phyloP scores from a whole-genome alignment of 305 asterid genomes.

The Plantago lanceolata region DNA sequence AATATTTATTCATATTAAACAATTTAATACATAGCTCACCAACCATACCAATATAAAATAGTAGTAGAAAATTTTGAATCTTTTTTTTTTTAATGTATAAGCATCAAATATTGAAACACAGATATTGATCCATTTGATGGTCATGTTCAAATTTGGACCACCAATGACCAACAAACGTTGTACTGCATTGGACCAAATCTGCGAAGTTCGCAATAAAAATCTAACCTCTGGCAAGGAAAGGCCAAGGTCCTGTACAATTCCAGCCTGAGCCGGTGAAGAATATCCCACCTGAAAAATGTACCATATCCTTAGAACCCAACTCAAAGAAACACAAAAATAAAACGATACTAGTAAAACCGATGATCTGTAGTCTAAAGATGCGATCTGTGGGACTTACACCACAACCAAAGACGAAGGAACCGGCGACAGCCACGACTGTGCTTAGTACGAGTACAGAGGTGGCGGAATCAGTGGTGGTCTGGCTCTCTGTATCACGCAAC shows the following conservation, averaged over 20 bases:
- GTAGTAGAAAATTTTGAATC: not conserved
- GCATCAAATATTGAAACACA: not conserved
- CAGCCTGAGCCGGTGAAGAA: constrained; percentile 83
- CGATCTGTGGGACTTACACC: constrained; percentile 49
- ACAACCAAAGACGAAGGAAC: constrained; percentile 80
- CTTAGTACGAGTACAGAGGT: constrained; percentile 52
- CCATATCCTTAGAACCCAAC: not conserved
- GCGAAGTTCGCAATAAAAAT: too few species aligned
- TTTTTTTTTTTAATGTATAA: too few species aligned
- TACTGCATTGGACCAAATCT: too few species aligned
- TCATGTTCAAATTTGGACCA: too few species aligned
- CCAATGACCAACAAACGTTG: too few species aligned
- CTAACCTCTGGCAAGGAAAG: constrained; percentile 62
- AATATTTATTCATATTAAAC: too few species aligned
- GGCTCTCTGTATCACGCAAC: not conserved
- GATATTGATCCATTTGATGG: too few species aligned
- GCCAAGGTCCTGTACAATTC: constrained; percentile 64
- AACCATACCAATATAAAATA: not conserved
- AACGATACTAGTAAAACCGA: not conserved
- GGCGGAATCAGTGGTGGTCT: constrained; percentile 31
- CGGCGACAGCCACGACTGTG: constrained; percentile 66
- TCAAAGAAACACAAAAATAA: not conserved
- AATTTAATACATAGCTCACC: not conserved
- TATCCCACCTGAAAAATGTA: constrained; percentile 56
- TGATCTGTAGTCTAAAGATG: not conserved